phyloP scores from a whole-genome alignment of 192 early-diverging fungal species.

The Entrophospora sp. region DNA sequence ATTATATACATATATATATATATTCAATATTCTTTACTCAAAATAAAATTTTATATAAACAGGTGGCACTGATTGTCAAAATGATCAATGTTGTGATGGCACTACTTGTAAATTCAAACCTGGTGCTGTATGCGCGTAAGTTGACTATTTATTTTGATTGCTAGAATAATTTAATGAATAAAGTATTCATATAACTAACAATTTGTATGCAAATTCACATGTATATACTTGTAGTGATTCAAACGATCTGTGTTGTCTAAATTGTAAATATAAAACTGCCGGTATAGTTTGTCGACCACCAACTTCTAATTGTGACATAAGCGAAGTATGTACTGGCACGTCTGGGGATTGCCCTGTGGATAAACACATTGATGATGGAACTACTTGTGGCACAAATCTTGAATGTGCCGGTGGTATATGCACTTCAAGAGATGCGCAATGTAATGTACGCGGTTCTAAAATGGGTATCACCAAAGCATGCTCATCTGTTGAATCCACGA shows the following conservation, averaged over 20 bases:
- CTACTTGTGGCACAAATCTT: slow-evolving; percentile 49
- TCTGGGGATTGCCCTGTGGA: slow-evolving; percentile 64
- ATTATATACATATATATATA: no score
- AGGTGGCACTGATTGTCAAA: slow-evolving; percentile 54
- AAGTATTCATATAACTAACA: neutral
- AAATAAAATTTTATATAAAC: no score
- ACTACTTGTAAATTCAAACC: slow-evolving; percentile 69
- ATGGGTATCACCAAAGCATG: slow-evolving; percentile 49
- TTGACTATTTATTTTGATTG: neutral
- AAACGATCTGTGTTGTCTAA: slow-evolving; percentile 75
- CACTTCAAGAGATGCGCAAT: slow-evolving; percentile 64
- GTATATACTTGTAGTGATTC: slow-evolving; percentile 37
- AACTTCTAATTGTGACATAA: slow-evolving; percentile 70
- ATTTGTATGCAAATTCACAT: no score
- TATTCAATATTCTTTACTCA: no score
- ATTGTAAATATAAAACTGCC: slow-evolving; percentile 51
- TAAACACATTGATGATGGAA: slow-evolving; percentile 53
- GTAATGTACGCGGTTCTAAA: slow-evolving; percentile 42
- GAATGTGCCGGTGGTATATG: slow-evolving; percentile 63
- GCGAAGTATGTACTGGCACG: slow-evolving; percentile 68
- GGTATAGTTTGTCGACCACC: slow-evolving; percentile 63
- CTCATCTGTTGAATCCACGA: slow-evolving; percentile 36
- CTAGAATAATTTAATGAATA: neutral
- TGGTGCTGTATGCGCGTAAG: slow-evolving; percentile 61
- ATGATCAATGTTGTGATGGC: slow-evolving; percentile 73